Conservation (phyloP, 2,329 filamentous ascomycete species). For the Paraphoma sp. region DNA sequence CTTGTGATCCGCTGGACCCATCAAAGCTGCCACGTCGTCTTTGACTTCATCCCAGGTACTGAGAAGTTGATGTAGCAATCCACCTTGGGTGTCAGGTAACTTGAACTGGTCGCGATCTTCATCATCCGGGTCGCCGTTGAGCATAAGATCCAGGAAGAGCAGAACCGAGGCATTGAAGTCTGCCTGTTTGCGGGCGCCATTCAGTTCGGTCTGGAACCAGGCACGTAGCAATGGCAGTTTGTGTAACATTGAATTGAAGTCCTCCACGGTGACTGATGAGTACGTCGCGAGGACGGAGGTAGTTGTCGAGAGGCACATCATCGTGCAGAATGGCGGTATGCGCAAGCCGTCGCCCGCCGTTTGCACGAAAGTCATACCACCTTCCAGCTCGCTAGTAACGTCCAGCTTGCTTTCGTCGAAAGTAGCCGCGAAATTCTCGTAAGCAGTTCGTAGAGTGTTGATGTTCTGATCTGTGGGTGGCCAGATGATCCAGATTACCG, state of each 20-base stretch:
- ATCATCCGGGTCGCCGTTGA: conserved; percentile 15
- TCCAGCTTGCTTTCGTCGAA: neutral
- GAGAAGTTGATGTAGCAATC: conserved; percentile 11
- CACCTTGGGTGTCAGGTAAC: conserved; percentile 1
- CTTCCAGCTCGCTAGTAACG: conserved; percentile 10
- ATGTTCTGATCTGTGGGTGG: conserved; percentile 26
- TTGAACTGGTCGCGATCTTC: neutral
- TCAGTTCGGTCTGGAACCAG: conserved; percentile 21
- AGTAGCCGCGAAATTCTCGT: conserved; percentile 7
- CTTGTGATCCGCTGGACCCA: conserved; percentile 7
- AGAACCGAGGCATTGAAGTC: conserved; percentile 11
- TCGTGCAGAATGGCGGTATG: conserved; percentile 22
- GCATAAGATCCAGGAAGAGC: conserved; percentile 6
- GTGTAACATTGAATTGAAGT: conserved; percentile 13
- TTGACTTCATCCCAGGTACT: conserved; percentile 20
- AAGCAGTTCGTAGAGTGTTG: conserved; percentile 9
- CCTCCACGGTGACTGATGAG: conserved; percentile 5
- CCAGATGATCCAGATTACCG: conserved; percentile 30
- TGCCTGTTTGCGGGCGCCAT: conserved; percentile 10
- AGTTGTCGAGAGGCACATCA: conserved; percentile 13
- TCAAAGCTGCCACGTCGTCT: conserved; percentile 9
- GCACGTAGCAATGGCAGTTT: conserved; percentile 16
- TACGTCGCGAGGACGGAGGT: conserved; percentile 15
- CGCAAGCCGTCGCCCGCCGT: conserved; percentile 15
- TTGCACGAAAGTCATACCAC: conserved; percentile 25